Base-by-base conservation (phyloP, 768 basidiomycete genomes). In the Naganishia kalamii region DNA sequence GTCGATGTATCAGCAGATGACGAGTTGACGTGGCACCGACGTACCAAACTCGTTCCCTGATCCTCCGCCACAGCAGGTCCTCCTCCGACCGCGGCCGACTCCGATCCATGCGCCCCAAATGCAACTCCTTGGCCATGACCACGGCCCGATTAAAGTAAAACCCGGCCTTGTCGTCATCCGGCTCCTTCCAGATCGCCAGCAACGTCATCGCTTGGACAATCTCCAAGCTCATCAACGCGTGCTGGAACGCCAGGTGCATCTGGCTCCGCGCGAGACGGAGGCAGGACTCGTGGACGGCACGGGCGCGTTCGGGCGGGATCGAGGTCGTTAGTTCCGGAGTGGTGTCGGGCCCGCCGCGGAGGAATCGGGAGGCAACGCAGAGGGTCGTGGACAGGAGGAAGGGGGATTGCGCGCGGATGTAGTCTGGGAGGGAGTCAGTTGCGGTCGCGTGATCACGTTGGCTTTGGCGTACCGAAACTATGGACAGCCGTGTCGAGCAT, bases 101-200 rank as follows among this genome's bases (percentile, higher is more conserved):
- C 12, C 63, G 29, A 15, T 68, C 68, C 13, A 71, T 65, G 25
- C 66, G 50, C 4, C 68, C 68, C 35, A 71, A 46, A 49, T 68
- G 65, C 41, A 71, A 25, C 60, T 71, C 70, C 49, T 68, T 65
- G 15, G 62, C 70, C 40, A 69, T 48, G 1, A 71, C 52, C 1
- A 71, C 66, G 7, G 70, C 70, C 54, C 51, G 32, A 23, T 66
- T 71, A 27, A 71, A 67, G 30, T 69, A 65, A 48, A 60, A 69
- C 37, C 66, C 63, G 15, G 70, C 66, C 43, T 69, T 71, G 44
- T 71, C 70, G 49, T 71, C 70, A 41, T 71, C 68, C n/a, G 70
- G 68, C 52, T 71, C 70, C 47, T 71, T 71, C 59, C 63, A 63
- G 29, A 71, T 67, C 3, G 66, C 62, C 41, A 71, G 44, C 15